A percentile compares a stretch with the other conserved stretches of the same genome.
Evolutionary conservation across 2,329 filamentous ascomycete species (phyloP).

Genomic region (Ceratocystis diversiconidia): DNA sequence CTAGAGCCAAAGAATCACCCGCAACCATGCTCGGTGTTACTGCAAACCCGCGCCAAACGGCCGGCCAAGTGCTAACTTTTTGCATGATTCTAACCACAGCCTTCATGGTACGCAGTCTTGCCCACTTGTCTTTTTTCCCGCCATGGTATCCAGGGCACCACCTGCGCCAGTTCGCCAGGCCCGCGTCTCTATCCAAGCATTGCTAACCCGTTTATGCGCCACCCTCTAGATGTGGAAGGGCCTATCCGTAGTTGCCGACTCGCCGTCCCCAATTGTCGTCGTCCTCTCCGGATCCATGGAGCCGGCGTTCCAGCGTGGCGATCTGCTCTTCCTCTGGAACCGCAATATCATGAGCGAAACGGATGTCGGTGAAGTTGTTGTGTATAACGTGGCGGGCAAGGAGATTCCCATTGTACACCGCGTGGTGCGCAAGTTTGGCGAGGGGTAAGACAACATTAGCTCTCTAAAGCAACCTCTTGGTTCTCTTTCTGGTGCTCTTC

Average conservation of each 20-base stretch:
- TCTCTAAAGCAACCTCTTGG: too few relatives aligned
- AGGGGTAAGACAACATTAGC: slow-evolving; percentile 32
- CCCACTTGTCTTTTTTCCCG: neutral
- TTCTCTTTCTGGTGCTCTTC: neutral
- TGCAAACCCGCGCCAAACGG: slow-evolving; percentile 63
- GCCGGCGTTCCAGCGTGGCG: slow-evolving; percentile 65
- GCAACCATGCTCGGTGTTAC: slow-evolving; percentile 52
- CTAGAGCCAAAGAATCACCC: neutral
- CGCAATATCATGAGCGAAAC: slow-evolving; percentile 44
- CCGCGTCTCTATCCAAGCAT: neutral
- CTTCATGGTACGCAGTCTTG: slow-evolving; percentile 54
- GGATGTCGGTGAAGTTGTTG: slow-evolving; percentile 43
- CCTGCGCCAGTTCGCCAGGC: too few relatives aligned
- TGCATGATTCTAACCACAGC: slow-evolving; percentile 78
- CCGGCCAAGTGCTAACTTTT: slow-evolving; percentile 77
- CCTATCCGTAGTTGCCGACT: slow-evolving; percentile 63
- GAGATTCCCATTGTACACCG: slow-evolving; percentile 96
- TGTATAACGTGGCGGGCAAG: slow-evolving; percentile 75
- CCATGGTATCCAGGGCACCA: neutral
- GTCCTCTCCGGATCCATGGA: slow-evolving; percentile 79
- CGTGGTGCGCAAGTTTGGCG: slow-evolving; percentile 60
- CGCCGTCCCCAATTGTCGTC: slow-evolving; percentile 64
- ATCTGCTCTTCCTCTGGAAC: slow-evolving; percentile 67
- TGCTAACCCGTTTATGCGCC: neutral
- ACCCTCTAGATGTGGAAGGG: slow-evolving; percentile 62